Percentiles rank a stretch among this genome's conserved stretches.
Evolutionary conservation across 1,284 basidiomycete species (phyloP).

Genomic region (Cryptococcus sp.): DNA sequence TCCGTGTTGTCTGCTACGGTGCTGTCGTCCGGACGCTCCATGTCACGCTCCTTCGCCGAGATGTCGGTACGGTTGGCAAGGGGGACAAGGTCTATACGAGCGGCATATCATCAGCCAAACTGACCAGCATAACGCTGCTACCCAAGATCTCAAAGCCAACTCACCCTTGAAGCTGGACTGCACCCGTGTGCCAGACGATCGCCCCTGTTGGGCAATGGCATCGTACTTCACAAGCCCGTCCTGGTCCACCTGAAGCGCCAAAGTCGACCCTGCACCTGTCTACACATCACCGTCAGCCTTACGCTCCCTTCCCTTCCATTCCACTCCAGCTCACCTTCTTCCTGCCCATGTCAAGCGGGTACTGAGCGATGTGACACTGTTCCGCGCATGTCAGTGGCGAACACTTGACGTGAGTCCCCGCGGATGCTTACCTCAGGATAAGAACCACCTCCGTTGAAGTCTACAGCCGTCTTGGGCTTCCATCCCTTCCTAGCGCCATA

Average conservation of each 20-base stretch:
- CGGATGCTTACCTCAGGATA: slow-evolving; percentile 68
- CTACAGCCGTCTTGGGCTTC: slow-evolving; percentile 75
- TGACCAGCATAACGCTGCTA: neutral
- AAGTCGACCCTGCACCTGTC: slow-evolving; percentile 84
- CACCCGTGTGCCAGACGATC: slow-evolving; percentile 75
- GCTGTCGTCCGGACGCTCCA: slow-evolving; percentile 91
- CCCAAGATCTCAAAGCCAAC: slow-evolving; percentile 6
- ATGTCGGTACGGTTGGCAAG: slow-evolving; percentile 85
- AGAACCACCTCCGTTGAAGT: slow-evolving; percentile 90
- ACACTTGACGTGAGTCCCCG: neutral
- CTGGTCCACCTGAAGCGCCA: slow-evolving; percentile 92
- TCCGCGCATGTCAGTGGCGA: slow-evolving; percentile 3
- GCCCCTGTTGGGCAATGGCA: slow-evolving; percentile 92
- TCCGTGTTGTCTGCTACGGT: slow-evolving; percentile 85
- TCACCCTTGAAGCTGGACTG: slow-evolving; percentile 86
- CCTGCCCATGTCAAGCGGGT: slow-evolving; percentile 90
- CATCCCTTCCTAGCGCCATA: slow-evolving; percentile 84
- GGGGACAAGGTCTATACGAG: slow-evolving; percentile 74
- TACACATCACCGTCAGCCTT: slow-evolving; percentile 38
- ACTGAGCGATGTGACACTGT: slow-evolving; percentile 89
- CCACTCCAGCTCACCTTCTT: slow-evolving; percentile 66
- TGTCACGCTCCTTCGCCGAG: slow-evolving; percentile 64
- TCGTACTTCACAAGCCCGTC: slow-evolving; percentile 97
- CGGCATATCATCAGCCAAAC: neutral
- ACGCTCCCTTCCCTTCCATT: neutral